These are phyloP conservation scores for Ophiostoma perfectum DNA, from an alignment of 2,329 filamentous ascomycete species.

Conservation along the genomic window DNA sequence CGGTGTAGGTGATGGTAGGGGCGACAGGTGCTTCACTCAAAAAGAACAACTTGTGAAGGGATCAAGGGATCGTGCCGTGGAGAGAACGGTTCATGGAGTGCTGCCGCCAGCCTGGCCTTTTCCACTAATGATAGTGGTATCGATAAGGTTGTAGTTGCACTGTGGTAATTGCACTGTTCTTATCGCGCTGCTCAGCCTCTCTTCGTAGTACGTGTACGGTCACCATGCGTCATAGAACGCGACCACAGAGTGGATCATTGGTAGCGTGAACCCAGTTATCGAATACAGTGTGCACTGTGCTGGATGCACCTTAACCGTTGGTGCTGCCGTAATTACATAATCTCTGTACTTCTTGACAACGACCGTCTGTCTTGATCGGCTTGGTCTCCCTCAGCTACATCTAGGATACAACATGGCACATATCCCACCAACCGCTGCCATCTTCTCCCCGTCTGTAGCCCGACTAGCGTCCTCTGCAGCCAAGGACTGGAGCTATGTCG, in stretches of 20 bases:
- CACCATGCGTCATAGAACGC: slow-evolving; percentile 5
- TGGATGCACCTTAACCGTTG: background rate
- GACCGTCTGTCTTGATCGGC: background rate
- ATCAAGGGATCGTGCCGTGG: background rate
- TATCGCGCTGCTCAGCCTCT: background rate
- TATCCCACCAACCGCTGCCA: slow-evolving; percentile 43
- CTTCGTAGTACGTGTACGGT: background rate
- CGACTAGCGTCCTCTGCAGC: slow-evolving; percentile 74
- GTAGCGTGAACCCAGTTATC: slow-evolving; percentile 8
- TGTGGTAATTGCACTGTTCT: background rate
- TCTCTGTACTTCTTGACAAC: background rate
- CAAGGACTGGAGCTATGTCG: slow-evolving; percentile 87
- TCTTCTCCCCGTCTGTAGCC: slow-evolving; percentile 63
- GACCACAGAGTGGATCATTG: background rate
- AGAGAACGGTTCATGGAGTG: background rate
- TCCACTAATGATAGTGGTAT: slow-evolving; percentile 11
- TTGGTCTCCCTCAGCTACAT: background rate
- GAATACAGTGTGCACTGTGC: background rate
- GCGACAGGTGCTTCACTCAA: background rate
- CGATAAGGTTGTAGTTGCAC: background rate
- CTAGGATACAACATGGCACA: slow-evolving; percentile 34
- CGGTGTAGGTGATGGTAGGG: background rate
- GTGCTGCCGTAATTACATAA: background rate
- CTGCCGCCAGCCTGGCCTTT: slow-evolving; percentile 19
- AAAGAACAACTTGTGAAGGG: background rate